Base-by-base conservation (phyloP, 129 eudicot genomes). In the Flaveria linearis region DNA sequence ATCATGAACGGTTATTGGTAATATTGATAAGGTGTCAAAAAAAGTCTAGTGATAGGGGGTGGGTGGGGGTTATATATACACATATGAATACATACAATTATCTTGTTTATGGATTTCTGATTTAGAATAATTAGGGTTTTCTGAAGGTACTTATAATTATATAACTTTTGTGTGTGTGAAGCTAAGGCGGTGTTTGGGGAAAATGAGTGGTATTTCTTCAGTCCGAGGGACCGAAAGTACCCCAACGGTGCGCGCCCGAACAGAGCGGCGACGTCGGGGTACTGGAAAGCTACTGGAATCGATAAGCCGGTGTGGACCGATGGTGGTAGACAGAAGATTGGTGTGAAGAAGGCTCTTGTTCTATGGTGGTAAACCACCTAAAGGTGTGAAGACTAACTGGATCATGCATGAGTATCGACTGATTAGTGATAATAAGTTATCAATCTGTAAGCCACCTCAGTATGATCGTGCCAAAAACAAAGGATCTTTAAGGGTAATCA, bases 181-280 rank as follows among this genome's bases (percentile, higher is more conserved):
- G 97, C 86, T 3, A 92, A 89, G 90, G 98, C 98, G 11, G 65
- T 80, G 56, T 92, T 92, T 75, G 98, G 98, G 5, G 98, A 92
- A 56, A 93, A 90, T 60, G 98, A 92, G 76, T 92, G 97, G 97
- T 92, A 92, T 63, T 92, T 92, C 28, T 92, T 92, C 74, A 92
- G 93, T 69, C 97, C 96, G 8, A 82, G 97, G 75, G 97, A 92
- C 82, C 42, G 97, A 45, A 92, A 92, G 86, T 92, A 92, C 51
- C 97, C 97, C 0, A 92, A 92, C 83, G 97, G 97, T 16, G 97
- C 97, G 0, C 62, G 97, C 78, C 97, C 97, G 2, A 92, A 92
- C 81, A 58, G 97, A 69, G 97, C 97, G 16, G 97, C 97, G 11
- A 89, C 96, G 28, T 89, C 97, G 0, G 97, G 97, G 33, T 91